Percentiles rank a stretch among this genome's conserved stretches.
Evolutionary conservation across 768 basidiomycete genomes (phyloP).

Genomic region (Paxillus involutus): DNA sequence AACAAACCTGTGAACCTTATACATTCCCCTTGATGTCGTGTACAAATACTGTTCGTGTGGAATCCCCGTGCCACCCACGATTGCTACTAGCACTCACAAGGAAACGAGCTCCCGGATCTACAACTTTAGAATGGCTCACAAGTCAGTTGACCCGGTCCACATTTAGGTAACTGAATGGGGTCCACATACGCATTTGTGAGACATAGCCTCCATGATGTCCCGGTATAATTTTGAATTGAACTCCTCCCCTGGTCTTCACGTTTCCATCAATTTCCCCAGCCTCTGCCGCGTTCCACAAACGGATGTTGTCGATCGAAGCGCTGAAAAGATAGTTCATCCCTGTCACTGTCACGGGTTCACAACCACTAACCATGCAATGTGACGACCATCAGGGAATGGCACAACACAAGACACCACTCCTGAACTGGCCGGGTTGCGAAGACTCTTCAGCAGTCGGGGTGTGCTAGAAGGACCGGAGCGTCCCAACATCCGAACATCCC

Average conservation of each 20-base stretch:
- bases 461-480: conserved; percentile 56
- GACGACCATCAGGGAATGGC: conserved; percentile 88
- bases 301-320: conserved; percentile 89
- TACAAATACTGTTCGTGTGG: conserved; percentile 85
- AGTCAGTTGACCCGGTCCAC: conserved; percentile 22
- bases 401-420: conserved; percentile 91
- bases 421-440: conserved; percentile 85
- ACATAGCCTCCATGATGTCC: conserved; percentile 95
- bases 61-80: conserved; percentile 92
- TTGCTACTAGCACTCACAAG: conserved; percentile 92
- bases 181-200: conserved; percentile 83
- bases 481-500: conserved; percentile 88
- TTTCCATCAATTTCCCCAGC: conserved; percentile 64
- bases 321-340: conserved; percentile 38
- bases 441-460: conserved; percentile 78
- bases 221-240: conserved; percentile 92
- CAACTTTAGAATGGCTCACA: conserved; percentile 48
- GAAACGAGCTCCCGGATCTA: conserved; percentile 83
- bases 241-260: conserved; percentile 63
- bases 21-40: conserved; percentile 71
- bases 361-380: conserved; percentile 79
- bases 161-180: conserved; percentile 11
- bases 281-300: conserved; percentile 90
- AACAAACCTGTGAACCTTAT: conserved; percentile 23
- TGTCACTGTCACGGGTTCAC: conserved; percentile 9